These are phyloP conservation scores for Deinandra increscens DNA, from an alignment of 129 eudicot species.

Conservation along the genomic window DNA sequence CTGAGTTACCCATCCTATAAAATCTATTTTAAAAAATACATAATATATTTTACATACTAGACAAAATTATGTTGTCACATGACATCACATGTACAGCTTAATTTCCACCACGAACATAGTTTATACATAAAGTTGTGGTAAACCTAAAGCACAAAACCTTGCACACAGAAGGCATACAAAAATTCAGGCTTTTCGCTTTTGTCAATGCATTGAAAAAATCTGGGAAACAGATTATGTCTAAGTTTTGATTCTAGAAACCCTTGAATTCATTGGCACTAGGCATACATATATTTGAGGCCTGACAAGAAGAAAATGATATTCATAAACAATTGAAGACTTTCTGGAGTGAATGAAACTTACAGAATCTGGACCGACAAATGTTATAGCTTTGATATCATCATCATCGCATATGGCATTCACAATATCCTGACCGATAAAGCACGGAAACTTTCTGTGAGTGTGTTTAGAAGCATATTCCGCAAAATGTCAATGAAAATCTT, in stretches of 20 bases:
- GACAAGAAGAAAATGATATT: slow-evolving; percentile 15
- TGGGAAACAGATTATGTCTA: background rate
- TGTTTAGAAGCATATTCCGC: slow-evolving; percentile 24
- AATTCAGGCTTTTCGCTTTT: background rate
- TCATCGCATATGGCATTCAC: slow-evolving; percentile 95
- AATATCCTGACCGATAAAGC: slow-evolving; percentile 53
- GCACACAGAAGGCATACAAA: background rate
- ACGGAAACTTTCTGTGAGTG: slow-evolving; percentile 12
- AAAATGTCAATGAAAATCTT: slow-evolving; percentile 1
- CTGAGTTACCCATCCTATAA: too few relatives aligned
- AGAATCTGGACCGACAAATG: slow-evolving; percentile 89
- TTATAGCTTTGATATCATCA: slow-evolving; percentile 80
- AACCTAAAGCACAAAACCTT: background rate
- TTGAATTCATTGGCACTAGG: slow-evolving; percentile 1
- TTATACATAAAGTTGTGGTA: background rate
- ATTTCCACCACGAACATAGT: background rate
- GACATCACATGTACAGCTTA: background rate
- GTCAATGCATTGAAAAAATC: background rate
- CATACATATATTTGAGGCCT: background rate
- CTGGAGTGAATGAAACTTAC: slow-evolving; percentile 61
- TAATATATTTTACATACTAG: background rate
- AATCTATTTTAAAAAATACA: too few relatives aligned
- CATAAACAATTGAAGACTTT: slow-evolving; percentile 11
- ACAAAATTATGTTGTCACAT: background rate
- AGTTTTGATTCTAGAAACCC: background rate